Percentiles rank a stretch among this genome's conserved stretches.
These are phyloP conservation scores for Chlamydomonas sphaeroides DNA, from an alignment of 139 green algal genomes.

Conservation along the genomic window DNA sequence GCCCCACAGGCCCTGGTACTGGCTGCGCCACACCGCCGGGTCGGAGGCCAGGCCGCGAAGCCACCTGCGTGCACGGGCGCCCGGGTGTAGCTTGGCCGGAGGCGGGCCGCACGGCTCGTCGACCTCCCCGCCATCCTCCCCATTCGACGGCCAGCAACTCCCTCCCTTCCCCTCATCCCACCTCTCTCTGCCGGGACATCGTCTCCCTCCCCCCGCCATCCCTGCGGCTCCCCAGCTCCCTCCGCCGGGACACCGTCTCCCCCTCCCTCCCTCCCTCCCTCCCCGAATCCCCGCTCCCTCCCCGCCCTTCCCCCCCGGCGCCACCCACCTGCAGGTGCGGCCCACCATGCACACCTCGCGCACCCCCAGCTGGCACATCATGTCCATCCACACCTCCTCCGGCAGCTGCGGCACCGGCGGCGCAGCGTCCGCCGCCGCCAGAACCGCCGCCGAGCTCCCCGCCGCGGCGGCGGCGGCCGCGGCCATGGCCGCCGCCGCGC, in stretches of 20 bases:
- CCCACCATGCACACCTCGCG: constrained; percentile 53
- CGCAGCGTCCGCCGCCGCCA: not conserved
- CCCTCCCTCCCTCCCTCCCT: too few relatives aligned
- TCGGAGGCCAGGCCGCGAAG: constrained; percentile 33
- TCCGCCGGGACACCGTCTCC: too few relatives aligned
- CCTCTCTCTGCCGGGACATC: too few relatives aligned
- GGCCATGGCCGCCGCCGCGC: too few relatives aligned
- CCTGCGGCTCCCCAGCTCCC: too few relatives aligned
- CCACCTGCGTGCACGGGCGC: constrained; percentile 26
- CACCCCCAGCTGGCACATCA: constrained; percentile 52
- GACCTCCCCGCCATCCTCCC: too few relatives aligned
- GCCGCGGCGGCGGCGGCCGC: not conserved
- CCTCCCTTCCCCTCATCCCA: too few relatives aligned
- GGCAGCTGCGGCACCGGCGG: constrained; percentile 44
- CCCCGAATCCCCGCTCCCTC: too few relatives aligned
- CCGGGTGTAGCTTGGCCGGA: too few relatives aligned
- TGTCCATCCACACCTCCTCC: constrained; percentile 53
- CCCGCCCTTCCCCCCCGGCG: not conserved
- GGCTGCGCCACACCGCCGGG: constrained; percentile 26
- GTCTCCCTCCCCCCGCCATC: too few relatives aligned
- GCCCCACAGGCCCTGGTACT: constrained; percentile 48
- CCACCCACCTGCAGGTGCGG: constrained; percentile 30
- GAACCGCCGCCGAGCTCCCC: not conserved
- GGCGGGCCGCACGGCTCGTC: too few relatives aligned
- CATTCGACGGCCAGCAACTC: too few relatives aligned